phyloP scores from a whole-genome alignment of 768 basidiomycete genomes.

The Suillus americanus region DNA sequence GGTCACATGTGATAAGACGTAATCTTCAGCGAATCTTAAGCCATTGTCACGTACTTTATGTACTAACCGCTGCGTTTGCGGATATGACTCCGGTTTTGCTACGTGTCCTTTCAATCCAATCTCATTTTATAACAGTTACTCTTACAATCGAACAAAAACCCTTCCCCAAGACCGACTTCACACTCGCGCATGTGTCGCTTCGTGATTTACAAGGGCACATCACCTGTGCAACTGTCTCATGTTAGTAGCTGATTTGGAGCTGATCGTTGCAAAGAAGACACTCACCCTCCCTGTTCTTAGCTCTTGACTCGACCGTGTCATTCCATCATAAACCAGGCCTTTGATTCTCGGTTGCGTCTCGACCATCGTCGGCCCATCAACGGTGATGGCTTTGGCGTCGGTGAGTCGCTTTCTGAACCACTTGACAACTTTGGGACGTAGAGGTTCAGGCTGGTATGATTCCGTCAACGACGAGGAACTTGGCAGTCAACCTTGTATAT shows the following conservation, averaged over 20 bases:
- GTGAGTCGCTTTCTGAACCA: conserved; percentile 41
- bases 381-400: conserved; percentile 95
- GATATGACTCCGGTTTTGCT: conserved; percentile 8
- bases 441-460: conserved; percentile 85
- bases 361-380: conserved; percentile 86
- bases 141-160: not conserved
- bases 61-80: not conserved
- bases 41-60: not conserved
- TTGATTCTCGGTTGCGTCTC: conserved; percentile 86
- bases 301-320: conserved; percentile 93
- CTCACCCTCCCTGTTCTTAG: conserved; percentile 32
- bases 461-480: conserved; percentile 80
- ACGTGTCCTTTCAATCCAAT: not conserved
- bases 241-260: conserved; percentile 36
- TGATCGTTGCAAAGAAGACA: not conserved
- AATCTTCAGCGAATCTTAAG: conserved; percentile 17
- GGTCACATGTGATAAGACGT: conserved; percentile 18
- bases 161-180: not conserved
- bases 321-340: conserved; percentile 96
- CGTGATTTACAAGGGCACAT: conserved; percentile 93
- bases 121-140: not conserved
- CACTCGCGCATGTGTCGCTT: conserved; percentile 73
- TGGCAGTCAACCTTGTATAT: conserved; percentile 89
- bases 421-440: conserved; percentile 2
- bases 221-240: conserved; percentile 89